These are phyloP conservation scores for Pyronema omphalodes DNA, from an alignment of 495 filamentous ascomycete species.

Conservation along the genomic window DNA sequence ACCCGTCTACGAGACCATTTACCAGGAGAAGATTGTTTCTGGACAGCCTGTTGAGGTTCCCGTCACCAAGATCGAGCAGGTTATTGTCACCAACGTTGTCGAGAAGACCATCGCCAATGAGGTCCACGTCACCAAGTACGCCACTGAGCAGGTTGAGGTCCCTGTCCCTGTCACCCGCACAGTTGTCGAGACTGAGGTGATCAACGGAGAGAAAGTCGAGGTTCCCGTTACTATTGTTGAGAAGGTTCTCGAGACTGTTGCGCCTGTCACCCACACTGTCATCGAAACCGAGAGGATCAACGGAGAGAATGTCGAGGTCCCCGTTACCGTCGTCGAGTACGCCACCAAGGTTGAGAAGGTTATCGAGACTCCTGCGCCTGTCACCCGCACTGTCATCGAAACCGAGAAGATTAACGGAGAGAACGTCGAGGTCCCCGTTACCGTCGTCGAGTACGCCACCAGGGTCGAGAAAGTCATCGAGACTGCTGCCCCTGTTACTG, in stretches of 20 bases:
- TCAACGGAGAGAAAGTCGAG: constrained; percentile 7
- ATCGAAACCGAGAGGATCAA: background rate
- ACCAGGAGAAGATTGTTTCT: constrained; percentile 7
- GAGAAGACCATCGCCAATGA: constrained; percentile 15
- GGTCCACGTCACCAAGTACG: constrained; percentile 11
- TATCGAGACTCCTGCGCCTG: constrained; percentile 3
- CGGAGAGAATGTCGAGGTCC: constrained; percentile 4
- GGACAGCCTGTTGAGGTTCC: background rate
- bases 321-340: constrained; percentile 5
- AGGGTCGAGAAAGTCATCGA: background rate
- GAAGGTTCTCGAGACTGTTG: background rate
- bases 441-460: constrained; percentile 4
- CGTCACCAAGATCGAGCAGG: constrained; percentile 2
- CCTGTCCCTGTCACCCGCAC: constrained; percentile 16
- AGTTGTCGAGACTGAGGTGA: constrained; percentile 4
- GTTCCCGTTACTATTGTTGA: constrained; percentile 10
- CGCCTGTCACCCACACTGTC: constrained; percentile 3
- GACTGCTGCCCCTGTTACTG: background rate
- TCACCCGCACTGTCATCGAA: background rate
- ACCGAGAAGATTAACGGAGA: too few relatives aligned
- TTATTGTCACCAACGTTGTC: constrained; percentile 9
- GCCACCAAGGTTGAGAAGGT: constrained; percentile 2
- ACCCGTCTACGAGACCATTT: background rate
- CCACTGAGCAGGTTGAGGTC: constrained; percentile 11
- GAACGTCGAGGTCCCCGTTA: constrained; percentile 10